Evolutionary conservation across 495 filamentous ascomycete species (phyloP), one percentile per base, ranked within the genome.

Genomic region (Daldinia grandis): DNA sequence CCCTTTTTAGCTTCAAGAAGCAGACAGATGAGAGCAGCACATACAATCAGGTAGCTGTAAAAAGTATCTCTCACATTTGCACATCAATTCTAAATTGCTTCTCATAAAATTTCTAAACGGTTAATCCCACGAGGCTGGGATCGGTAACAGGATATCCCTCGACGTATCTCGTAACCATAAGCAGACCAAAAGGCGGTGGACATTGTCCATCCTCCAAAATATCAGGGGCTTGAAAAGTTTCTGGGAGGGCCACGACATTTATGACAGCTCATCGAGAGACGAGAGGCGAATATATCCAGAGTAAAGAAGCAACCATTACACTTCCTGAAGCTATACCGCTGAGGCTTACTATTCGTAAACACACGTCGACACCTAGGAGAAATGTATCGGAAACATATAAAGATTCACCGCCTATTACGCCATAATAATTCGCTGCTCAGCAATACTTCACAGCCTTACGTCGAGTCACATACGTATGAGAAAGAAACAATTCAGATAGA

Each of bases 1-100:
- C 69, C 69, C 64, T 42, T 64, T 67, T 72, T n/a, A 5, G 25
- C 14, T 15, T 10, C 49, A 4, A 2, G 4, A 24, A 53, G 25
- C 3, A 47, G 8, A 47, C 9, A 24, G 2, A 47, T 10, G 42
- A 24, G 1, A 47, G 19, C 2, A 47, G 4, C 9, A 24, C n/a
- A 14, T 24, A 47, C 17, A 24, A 24, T 47, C 42, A 24, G 24
- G 42, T 12, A 47, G 42, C 8, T 47, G 5, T 3, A 47, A 24
- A 47, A 47, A 47, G 42, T 17, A 40, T 24, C 19, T 21, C 17
- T 24, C 42, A 47, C 8, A 24, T 24, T 21, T 12, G 24, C 14
- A 24, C 19, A 1, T 12, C 8, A 47, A 19, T 47, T 21, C 42
- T 9, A 21, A 24, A 47, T 21, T 24, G 9, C 4, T 12, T 47